A percentile compares a stretch with the other conserved stretches of the same genome.
These are phyloP conservation scores for Babesia bigemina DNA, from an alignment of 169 alveolate species.

Conservation along the genomic window DNA sequence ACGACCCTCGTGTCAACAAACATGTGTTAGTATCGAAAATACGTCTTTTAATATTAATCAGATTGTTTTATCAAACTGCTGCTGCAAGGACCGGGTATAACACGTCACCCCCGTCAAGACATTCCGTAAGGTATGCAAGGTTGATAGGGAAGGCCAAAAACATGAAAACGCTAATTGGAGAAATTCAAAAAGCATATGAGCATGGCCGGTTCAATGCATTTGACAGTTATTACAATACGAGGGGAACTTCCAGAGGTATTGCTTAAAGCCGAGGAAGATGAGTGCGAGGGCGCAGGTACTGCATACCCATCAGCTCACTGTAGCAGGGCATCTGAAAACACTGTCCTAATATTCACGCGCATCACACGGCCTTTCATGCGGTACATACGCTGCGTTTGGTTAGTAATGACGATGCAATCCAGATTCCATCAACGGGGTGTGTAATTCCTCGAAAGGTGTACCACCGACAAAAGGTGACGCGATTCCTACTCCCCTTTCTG, in stretches of 20 bases:
- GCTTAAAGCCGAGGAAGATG: background rate
- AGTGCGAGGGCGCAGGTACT: too few species aligned
- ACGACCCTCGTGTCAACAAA: slow-evolving; percentile 81
- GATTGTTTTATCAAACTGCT: slow-evolving; percentile 63
- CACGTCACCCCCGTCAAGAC: slow-evolving; percentile 70
- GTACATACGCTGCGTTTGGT: background rate
- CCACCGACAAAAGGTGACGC: slow-evolving; percentile 9
- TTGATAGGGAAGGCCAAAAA: slow-evolving; percentile 75
- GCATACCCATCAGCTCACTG: background rate
- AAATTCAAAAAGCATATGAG: slow-evolving; percentile 83
- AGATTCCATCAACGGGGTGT: slow-evolving; percentile 11
- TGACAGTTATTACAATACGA: slow-evolving; percentile 55
- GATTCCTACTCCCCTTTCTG: background rate
- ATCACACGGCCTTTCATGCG: background rate
- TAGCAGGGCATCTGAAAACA: background rate
- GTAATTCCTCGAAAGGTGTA: slow-evolving; percentile 26
- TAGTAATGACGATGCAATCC: background rate
- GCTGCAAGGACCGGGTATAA: slow-evolving; percentile 47
- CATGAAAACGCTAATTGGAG: slow-evolving; percentile 76
- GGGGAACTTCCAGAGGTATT: slow-evolving; percentile 50
- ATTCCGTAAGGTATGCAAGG: slow-evolving; percentile 77
- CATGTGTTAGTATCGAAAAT: slow-evolving; percentile 78
- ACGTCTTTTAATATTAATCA: background rate
- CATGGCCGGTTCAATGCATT: slow-evolving; percentile 78
- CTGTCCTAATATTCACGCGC: too few species aligned